A percentile compares a stretch with the other conserved stretches of the same genome.
phyloP scores from a whole-genome alignment of 208 protist genomes.

The Acanthamoeba triangularis region DNA sequence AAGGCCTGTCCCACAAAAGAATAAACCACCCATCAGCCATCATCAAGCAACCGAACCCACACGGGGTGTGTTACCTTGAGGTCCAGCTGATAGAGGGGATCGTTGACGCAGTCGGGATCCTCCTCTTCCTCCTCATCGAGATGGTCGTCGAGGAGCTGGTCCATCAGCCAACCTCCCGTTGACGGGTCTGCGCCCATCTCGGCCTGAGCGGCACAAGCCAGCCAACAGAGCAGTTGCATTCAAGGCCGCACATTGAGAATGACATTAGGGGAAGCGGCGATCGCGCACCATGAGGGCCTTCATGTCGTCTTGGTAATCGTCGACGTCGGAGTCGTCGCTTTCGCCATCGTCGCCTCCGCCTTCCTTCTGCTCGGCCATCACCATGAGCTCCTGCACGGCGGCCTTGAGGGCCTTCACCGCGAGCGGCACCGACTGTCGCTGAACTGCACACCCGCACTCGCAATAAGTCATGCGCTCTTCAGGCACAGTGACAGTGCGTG shows the following conservation, averaged over 20 bases:
- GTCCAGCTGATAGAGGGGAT: conserved; percentile 69
- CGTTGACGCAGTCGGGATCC: conserved; percentile 61
- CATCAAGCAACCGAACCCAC: too few species aligned
- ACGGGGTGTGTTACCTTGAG: conserved; percentile 60
- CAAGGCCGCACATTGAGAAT: too few species aligned
- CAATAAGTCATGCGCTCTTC: not conserved
- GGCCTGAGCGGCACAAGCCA: not conserved
- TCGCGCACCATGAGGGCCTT: conserved; percentile 47
- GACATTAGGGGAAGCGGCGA: too few species aligned
- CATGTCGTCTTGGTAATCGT: conserved; percentile 18
- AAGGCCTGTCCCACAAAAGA: not conserved
- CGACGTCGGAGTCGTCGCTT: not conserved
- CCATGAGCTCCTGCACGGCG: conserved; percentile 60
- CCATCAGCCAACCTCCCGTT: not conserved
- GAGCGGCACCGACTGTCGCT: not conserved
- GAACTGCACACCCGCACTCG: not conserved
- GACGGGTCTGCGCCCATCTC: conserved; percentile 5
- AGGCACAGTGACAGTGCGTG: not conserved
- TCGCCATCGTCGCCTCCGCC: not conserved
- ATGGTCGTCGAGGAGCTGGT: conserved; percentile 56
- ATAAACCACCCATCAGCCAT: too few species aligned
- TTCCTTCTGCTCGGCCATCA: conserved; percentile 55
- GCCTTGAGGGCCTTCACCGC: not conserved
- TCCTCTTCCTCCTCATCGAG: conserved; percentile 69
- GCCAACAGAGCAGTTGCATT: too few species aligned